Percentiles rank a stretch among this genome's conserved stretches.
phyloP scores from a whole-genome alignment of 1,284 basidiomycete species.

The Gymnopus androsaceus region DNA sequence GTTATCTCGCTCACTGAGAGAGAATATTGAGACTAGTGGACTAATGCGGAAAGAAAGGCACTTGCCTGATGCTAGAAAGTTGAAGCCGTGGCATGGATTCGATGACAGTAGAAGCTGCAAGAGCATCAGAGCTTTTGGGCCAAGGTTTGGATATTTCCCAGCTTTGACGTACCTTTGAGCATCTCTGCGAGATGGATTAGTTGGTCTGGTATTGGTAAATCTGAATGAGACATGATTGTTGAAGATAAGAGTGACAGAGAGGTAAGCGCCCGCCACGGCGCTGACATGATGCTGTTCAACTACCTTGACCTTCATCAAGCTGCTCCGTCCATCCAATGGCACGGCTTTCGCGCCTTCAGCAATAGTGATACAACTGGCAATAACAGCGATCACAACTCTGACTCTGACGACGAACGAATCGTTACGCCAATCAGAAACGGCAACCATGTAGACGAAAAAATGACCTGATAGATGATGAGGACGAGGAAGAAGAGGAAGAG shows the following conservation, averaged over 20 bases:
- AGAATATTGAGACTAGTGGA: background rate
- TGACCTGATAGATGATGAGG: conserved; percentile 26
- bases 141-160: too few relatives aligned
- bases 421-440: conserved; percentile 16
- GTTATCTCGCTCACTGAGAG: background rate
- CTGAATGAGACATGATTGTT: background rate
- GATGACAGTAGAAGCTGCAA: background rate
- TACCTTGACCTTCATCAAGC: too few relatives aligned
- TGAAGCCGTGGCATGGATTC: conserved; percentile 1
- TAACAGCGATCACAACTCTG: conserved; percentile 28
- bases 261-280: too few relatives aligned
- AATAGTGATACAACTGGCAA: conserved; percentile 40
- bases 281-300: too few relatives aligned
- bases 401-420: conserved; percentile 18
- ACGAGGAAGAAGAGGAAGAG: conserved; percentile 5
- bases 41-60: background rate
- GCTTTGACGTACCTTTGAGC: too few relatives aligned
- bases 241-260: too few relatives aligned
- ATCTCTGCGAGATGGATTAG: background rate
- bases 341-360: conserved; percentile 44
- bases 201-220: background rate
- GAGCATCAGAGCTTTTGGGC: background rate
- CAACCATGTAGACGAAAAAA: conserved; percentile 20
- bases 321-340: conserved; percentile 35
- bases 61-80: background rate